A percentile compares a stretch with the other conserved stretches of the same genome.
Conservation (phyloP, 2,329 filamentous ascomycete species). For the Colletotrichum lupini region DNA sequence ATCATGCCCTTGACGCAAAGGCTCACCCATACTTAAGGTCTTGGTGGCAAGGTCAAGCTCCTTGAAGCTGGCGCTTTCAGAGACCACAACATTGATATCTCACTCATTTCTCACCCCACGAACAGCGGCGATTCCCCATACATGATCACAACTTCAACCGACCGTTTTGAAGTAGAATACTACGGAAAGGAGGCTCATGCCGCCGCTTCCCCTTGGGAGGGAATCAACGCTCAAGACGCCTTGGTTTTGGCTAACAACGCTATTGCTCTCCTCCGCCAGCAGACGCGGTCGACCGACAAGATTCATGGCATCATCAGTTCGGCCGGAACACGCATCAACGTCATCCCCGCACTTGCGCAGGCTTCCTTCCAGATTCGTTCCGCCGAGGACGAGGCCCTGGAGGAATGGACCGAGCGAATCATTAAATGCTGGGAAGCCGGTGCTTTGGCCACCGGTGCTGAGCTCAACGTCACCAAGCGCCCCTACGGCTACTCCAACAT, state of each 20-base stretch:
- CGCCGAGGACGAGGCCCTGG: conserved; percentile 46
- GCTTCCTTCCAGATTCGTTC: conserved; percentile 69
- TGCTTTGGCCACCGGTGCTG: conserved; percentile 44
- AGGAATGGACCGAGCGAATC: conserved; percentile 39
- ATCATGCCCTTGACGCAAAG: not conserved
- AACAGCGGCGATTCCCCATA: conserved; percentile 21
- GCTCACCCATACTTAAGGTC: conserved; percentile 42
- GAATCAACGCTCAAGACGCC: conserved; percentile 62
- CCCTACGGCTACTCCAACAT: conserved; percentile 46
- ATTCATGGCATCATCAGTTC: conserved; percentile 61
- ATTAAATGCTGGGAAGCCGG: conserved; percentile 43
- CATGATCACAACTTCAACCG: conserved; percentile 31
- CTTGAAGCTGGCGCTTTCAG: conserved; percentile 53
- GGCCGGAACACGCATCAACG: conserved; percentile 52
- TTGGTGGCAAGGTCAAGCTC: conserved; percentile 59
- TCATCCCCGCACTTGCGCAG: conserved; percentile 63
- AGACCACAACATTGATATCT: conserved; percentile 44
- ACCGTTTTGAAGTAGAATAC: conserved; percentile 49
- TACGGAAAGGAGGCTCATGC: conserved; percentile 59
- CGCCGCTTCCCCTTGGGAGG: conserved; percentile 59
- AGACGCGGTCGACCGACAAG: conserved; percentile 58
- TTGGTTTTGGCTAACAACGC: conserved; percentile 53
- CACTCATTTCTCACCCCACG: conserved; percentile 44
- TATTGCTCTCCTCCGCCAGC: conserved; percentile 60
- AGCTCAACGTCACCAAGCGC: conserved; percentile 48